Base-by-base conservation (phyloP, 1,284 basidiomycete species). In the Austropuccinia psidii region DNA sequence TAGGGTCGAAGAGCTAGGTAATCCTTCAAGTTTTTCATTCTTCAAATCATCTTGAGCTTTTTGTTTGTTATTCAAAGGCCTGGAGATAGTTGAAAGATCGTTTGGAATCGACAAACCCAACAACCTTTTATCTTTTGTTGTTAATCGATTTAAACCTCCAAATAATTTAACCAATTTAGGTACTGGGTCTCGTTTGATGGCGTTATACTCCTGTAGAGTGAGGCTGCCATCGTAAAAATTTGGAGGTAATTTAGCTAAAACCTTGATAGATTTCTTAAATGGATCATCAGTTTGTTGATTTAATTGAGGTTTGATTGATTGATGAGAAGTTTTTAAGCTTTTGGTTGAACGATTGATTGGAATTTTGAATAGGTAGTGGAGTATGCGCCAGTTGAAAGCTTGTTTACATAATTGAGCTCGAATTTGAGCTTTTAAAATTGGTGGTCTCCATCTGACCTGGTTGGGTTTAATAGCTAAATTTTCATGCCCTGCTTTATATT, bases 191-290 rank as follows among this genome's bases (percentile, higher is more conserved):
- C 17, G 13, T 1, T 11, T 6, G 66, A 69, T 69, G 29, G 39
- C 17, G 6, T 29, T 0, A 21, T 45, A 69, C 24, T 69, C 66
- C 0, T 43, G 11, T 2, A 39, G 21, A 39, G 21, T 47, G 19
- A 69, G 24, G 3, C 35, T 31, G 5, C 66, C 66, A 13, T 55
- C 54, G 43, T 69, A 69, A 43, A 45, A 69, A 55, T 69, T 43
- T 0, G 50, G 49, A 9, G 35, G n/a, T 21, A 52, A n/a, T 1
- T 39, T 55, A 29, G 54, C 21, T 29, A 67, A 17, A 24, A 39
- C 39, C 27, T 27, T 6, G 9, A 37, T 41, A 24, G 45, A 52
- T 24, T 31, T 33, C 24, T 3, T 17, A 15, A 21, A n/a, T 50
- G n/a, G 9, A 7, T 3, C 27, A 1, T n/a, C 4, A 11, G 5